Evolutionary conservation across 768 basidiomycete genomes (phyloP).

Genomic region (Astraeus odoratus): DNA sequence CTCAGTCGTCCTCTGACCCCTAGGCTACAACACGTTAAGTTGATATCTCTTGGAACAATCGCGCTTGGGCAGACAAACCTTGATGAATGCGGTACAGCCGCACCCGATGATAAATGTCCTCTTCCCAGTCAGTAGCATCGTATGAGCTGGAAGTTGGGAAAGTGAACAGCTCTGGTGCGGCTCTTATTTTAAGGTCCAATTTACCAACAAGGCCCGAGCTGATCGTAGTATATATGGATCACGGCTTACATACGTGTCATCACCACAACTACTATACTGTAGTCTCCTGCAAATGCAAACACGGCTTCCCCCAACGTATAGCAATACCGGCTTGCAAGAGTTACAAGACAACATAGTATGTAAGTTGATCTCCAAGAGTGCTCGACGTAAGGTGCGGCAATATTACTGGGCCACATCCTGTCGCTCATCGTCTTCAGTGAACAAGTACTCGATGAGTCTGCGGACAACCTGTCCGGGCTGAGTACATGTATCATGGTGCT

Average conservation of each 20-base stretch:
- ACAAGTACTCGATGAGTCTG: slow-evolving; percentile 54
- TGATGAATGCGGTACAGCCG: slow-evolving; percentile 73
- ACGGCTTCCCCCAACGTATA: no score
- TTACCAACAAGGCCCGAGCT: no score
- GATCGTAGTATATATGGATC: no score
- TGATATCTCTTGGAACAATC: background rate
- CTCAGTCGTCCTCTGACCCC: slow-evolving; percentile 58
- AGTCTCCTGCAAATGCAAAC: no score
- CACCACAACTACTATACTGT: no score
- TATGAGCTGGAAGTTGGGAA: background rate
- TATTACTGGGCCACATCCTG: background rate
- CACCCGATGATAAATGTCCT: slow-evolving; percentile 61
- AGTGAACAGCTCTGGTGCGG: no score
- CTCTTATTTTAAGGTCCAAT: no score
- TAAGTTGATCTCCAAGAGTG: no score
- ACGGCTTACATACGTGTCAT: no score
- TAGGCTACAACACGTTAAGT: slow-evolving; percentile 40
- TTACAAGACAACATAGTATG: no score
- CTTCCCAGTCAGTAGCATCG: slow-evolving; percentile 4
- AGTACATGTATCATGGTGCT: background rate
- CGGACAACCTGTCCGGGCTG: slow-evolving; percentile 33
- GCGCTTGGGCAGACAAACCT: slow-evolving; percentile 35
- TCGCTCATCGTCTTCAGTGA: slow-evolving; percentile 20
- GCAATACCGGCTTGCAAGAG: no score
- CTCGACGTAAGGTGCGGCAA: no score